Evolutionary conservation across 1,284 basidiomycete species (phyloP).

Genomic region (Cryptococcus sp.): DNA sequence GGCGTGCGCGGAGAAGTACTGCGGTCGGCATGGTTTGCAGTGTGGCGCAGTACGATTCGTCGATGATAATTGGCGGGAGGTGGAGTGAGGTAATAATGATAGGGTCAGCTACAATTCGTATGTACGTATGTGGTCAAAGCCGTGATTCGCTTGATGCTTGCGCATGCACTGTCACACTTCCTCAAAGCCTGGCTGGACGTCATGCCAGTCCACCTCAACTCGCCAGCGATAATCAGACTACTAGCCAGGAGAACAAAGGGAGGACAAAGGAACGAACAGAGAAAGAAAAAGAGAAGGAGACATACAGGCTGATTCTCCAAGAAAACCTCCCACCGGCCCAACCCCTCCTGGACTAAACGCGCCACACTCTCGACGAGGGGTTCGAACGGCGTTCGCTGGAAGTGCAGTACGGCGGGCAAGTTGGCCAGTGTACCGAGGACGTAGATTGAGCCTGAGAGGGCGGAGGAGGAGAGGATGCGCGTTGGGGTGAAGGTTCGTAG

Average conservation of each 20-base stretch:
- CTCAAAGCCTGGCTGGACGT: background rate
- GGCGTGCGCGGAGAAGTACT: slow-evolving; percentile 53
- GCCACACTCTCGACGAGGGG: slow-evolving; percentile 30
- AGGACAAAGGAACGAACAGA: slow-evolving; percentile 21
- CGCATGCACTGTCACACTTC: background rate
- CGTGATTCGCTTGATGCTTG: background rate
- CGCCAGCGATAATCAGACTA: background rate
- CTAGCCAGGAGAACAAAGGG: background rate
- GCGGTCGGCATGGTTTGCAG: background rate
- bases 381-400: slow-evolving; percentile 63
- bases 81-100: background rate
- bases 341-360: slow-evolving; percentile 21
- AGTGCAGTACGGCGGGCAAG: slow-evolving; percentile 61
- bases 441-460: slow-evolving; percentile 55
- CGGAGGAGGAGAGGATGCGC: slow-evolving; percentile 12
- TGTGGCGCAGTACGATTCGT: too few species aligned
- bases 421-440: slow-evolving; percentile 55
- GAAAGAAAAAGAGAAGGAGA: slow-evolving; percentile 54
- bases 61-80: too few species aligned
- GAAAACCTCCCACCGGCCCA: slow-evolving; percentile 37
- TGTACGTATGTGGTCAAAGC: background rate
- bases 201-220: background rate
- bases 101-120: background rate
- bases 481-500: slow-evolving; percentile 10
- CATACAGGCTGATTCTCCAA: slow-evolving; percentile 45